Base-by-base conservation (phyloP, 179 eudicot genomes). In the Spinacia oleracea region DNA sequence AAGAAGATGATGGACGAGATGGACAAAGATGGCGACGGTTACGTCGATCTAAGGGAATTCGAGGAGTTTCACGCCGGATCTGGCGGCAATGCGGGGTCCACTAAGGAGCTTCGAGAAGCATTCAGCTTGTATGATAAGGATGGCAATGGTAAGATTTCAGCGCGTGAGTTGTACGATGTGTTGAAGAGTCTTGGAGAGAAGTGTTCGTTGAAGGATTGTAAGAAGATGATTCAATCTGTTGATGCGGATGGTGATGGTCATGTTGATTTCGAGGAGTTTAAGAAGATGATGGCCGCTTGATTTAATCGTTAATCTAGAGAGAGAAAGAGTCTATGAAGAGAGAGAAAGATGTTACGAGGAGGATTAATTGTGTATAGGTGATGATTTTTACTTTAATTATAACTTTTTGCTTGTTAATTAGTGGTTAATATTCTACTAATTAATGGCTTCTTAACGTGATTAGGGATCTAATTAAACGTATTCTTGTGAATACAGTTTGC, bases 11-110 rank as follows among this genome's bases (percentile, higher is more conserved):
- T 86, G 87, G 42, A 58, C 15, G 85, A 86, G 84, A 82, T 86
- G 85, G 89, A 86, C 73, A 84, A 78, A 75, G 85, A 86, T 80
- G 89, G 89, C 0, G 85, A 86, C 53, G 89, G 89, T 9, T 84
- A 20, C 77, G 83, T 86, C 32, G 89, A 86, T 74, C 73, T 86
- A 12, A 2, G 3, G 0, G 89, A 86, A 55, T 86, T 86, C 62
- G 32, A 85, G 4, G 89, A 80, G n/a, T 86, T 86, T 27, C 82
- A 86, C 56, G 67, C 45, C 18, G 64, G 70, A 60, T 84, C 87
- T 42, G 87, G 80, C 29, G 85, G 81, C 68, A 65, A 77, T 56
- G 81, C 72, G 0, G 83, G 78, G 4, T 53, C 73, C 12, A 79
- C 45, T 0, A 78, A 53, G 1, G 87, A 86, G 29, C 77, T 86